phyloP scores from a whole-genome alignment of 495 filamentous ascomycete genomes.

The Entonaema liquescens region DNA sequence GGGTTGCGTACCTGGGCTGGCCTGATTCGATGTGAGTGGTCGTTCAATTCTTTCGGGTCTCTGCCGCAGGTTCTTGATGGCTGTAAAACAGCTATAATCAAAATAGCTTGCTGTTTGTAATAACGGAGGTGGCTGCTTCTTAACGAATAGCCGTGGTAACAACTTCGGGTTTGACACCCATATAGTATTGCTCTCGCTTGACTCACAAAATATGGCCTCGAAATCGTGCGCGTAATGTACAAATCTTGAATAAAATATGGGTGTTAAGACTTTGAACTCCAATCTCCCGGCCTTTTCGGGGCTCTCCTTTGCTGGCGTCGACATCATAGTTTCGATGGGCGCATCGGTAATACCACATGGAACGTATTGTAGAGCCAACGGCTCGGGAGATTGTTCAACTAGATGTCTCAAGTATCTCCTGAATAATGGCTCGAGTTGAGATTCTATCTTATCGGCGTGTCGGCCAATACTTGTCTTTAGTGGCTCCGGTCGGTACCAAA shows the following conservation, averaged over 20 bases:
- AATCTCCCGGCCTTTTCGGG: constrained; percentile 40
- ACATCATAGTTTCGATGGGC: constrained; percentile 49
- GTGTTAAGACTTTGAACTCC: constrained; percentile 63
- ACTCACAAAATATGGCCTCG: constrained; percentile 61
- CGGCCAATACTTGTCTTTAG: constrained; percentile 60
- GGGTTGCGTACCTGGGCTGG: constrained; percentile 4
- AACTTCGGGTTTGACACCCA: constrained; percentile 58
- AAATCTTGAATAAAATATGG: constrained; percentile 68
- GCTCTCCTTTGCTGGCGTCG: constrained; percentile 31
- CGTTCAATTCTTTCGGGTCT: constrained; percentile 48
- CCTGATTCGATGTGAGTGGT: constrained; percentile 45
- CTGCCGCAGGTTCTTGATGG: constrained; percentile 50
- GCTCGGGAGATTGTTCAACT: constrained; percentile 50
- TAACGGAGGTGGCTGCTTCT: constrained; percentile 40
- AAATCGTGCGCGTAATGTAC: constrained; percentile 60
- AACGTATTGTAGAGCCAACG: constrained; percentile 60
- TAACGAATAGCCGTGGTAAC: constrained; percentile 53
- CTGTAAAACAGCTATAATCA: constrained; percentile 49
- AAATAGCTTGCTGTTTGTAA: constrained; percentile 39
- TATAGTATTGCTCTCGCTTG: constrained; percentile 60
- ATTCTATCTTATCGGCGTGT: constrained; percentile 54
- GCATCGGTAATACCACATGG: constrained; percentile 54
- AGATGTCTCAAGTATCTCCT: constrained; percentile 58
- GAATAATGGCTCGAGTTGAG: constrained; percentile 61
- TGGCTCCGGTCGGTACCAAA: constrained; percentile 68